Evolutionary conservation across 441 rosid genomes (phyloP), one percentile per base, ranked within the genome.

Genomic region (Erodium moschatum): DNA sequence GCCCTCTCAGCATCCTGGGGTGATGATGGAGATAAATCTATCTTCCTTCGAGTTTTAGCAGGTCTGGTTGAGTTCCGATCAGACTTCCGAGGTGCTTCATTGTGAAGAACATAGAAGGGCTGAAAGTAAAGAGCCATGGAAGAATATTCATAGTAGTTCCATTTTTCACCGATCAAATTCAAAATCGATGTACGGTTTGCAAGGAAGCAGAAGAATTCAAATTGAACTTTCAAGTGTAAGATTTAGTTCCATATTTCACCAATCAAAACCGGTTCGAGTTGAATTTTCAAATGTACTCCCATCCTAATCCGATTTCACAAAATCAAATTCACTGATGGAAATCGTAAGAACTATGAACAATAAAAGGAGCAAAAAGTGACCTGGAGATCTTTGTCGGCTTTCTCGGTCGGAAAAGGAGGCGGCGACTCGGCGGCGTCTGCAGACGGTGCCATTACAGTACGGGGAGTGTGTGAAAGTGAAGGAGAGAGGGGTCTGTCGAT

Each of bases 11-110:
- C 67, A 76, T 66, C 38, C 67, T 80, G 71, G 11, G 79, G 76
- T 16, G 54, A 63, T 50, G 70, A 58, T 5, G 82, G 69, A 66
- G 86, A 80, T 61, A 83, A 80, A 65, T 85, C 85, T 62, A 85
- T 80, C 73, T 80, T 85, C 81, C 90, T 75, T 64, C 83, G 85
- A 64, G 79, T 68, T 72, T 77, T 87, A 33, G 48, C 76, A 6
- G 72, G 60, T 75, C 73, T 81, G 7, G 60, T 76, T 64, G 81
- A 70, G 44, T 81, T 86, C 69, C 70, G 79, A 3, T 72, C 79
- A 9, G 78, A 44, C 27, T 74, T 85, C 67, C 70, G 73, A 66
- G 81, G 70, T n/a, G 83, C 68, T 19, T 83, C 78, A 31, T 60
- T 68, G 66, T 75, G 78, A 60, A 75, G 78, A 44, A 75, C 72